Base-by-base conservation (phyloP, 1,139 yeast species). In the Taphrina wiesneri region DNA sequence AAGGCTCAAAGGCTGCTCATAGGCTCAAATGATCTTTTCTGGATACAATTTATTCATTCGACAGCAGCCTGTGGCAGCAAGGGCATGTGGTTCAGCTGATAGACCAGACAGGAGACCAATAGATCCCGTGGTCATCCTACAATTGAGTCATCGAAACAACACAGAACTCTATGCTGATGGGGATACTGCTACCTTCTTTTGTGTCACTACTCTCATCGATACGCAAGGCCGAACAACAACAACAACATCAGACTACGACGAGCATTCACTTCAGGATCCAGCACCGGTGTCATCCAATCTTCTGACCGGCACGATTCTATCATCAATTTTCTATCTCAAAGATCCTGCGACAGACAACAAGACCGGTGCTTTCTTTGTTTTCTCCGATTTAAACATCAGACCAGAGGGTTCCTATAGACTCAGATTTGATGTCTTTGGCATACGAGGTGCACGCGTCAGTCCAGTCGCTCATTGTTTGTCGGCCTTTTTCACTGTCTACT, bases 321-420 rank as follows among this genome's bases (percentile, higher is more conserved):
- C 64, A 2, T 51, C 64, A 21, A 52, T 60, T 7, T 60, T 36
- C 46, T 41, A 34, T 30, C 64, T 60, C 19, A 51, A 51, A 23
- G 57, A 51, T 25, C 64, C 64, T 3, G 51, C 34, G 13, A 30
- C 32, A 19, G 47, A 43, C 46, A 28, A 32, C 57, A 4, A 49
- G 26, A 41, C 57, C 17, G 65, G 69, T 25, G 70, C 71, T 46
- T 74, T 74, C 67, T 76, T 76, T 66, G 71, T 76, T 49, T 71
- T 76, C 49, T 74, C 74, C 60, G 78, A 76, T 63, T 71, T 76
- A 49, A 73, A 77, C 34, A 73, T 76, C 25, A 71, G 78, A 9
- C 76, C 75, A 54, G 78, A 76, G 59, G 78, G 78, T 25, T 32
- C 69, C 34, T 76, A 76, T 67, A 70, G 72, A 41, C 69, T 76